Percentiles rank a stretch among this genome's conserved stretches.
phyloP scores from a whole-genome alignment of 2,329 filamentous ascomycete species.

The Fusarium hainanense region DNA sequence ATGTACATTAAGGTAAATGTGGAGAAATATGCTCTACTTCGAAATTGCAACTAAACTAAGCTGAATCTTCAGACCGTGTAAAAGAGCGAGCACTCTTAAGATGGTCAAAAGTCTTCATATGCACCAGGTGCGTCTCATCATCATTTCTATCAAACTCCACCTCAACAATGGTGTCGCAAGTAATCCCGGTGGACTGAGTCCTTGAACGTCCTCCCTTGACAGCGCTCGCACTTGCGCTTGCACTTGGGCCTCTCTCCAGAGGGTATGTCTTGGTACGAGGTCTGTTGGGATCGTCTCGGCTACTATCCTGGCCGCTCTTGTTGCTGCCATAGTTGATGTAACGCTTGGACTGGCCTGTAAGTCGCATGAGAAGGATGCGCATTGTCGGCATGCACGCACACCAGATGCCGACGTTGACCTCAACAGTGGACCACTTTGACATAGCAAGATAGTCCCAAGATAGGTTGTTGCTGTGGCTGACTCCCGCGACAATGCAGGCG shows the following conservation, averaged over 20 bases:
- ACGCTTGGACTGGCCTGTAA: neutral
- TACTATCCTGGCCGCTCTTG: neutral
- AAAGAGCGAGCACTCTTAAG: neutral
- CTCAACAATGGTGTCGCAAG: neutral
- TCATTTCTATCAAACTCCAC: neutral
- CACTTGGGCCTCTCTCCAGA: neutral
- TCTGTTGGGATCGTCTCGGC: neutral
- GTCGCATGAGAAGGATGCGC: neutral
- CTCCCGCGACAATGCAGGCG: neutral
- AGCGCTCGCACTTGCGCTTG: neutral
- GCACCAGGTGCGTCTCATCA: neutral
- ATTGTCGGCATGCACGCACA: constrained; percentile 4
- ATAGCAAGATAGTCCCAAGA: neutral
- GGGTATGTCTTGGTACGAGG: neutral
- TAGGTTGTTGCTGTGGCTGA: neutral
- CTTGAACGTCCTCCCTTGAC: neutral
- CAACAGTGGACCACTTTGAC: constrained; percentile 6
- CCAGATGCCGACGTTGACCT: constrained; percentile 2
- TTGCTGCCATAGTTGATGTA: neutral
- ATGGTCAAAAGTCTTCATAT: neutral
- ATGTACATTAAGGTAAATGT: neutral
- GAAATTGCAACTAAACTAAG: neutral
- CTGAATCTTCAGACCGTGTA: neutral
- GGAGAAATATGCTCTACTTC: neutral
- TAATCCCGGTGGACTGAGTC: neutral